Conservation (phyloP, 306 rosid species). For the Cucurbita moschata region DNA sequence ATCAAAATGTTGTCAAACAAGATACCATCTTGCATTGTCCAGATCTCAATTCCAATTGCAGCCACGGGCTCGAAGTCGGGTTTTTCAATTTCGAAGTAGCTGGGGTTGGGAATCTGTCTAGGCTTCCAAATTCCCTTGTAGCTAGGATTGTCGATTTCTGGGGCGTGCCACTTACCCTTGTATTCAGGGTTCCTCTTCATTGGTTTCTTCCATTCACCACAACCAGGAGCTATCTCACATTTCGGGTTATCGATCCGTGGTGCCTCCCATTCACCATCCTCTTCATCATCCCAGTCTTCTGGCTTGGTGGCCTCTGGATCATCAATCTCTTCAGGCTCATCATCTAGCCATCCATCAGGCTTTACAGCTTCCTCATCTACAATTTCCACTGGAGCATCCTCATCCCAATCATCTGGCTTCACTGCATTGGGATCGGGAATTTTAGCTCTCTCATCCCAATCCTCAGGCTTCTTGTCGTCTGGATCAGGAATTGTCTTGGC, state of each 20-base stretch:
- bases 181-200: constrained; percentile 81
- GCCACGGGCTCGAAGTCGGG: constrained; percentile 78
- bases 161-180: constrained; percentile 91
- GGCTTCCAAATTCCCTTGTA: constrained; percentile 97
- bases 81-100: constrained; percentile 52
- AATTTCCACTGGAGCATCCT: constrained; percentile 89
- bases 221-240: constrained; percentile 69
- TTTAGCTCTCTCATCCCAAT: constrained; percentile 90
- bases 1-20: constrained; percentile 81
- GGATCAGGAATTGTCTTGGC: constrained; percentile 86
- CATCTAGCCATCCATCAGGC: constrained; percentile 97
- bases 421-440: constrained; percentile 75
- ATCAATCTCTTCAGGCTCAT: constrained; percentile 86
- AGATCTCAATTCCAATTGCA: constrained; percentile 89
- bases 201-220: constrained; percentile 96
- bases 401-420: constrained; percentile 98
- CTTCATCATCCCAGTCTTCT: constrained; percentile 93
- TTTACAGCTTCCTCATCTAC: constrained; percentile 82
- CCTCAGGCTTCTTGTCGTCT: constrained; percentile 91
- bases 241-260: constrained; percentile 66
- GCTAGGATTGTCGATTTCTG: constrained; percentile 72
- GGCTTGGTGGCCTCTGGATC: constrained; percentile 87
- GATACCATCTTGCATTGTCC: constrained; percentile 97
- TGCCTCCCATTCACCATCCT: constrained; percentile 90
- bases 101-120: constrained; percentile 70